These are phyloP conservation scores for Letharia columbiana DNA, from an alignment of 495 filamentous ascomycete genomes.

Conservation along the genomic window DNA sequence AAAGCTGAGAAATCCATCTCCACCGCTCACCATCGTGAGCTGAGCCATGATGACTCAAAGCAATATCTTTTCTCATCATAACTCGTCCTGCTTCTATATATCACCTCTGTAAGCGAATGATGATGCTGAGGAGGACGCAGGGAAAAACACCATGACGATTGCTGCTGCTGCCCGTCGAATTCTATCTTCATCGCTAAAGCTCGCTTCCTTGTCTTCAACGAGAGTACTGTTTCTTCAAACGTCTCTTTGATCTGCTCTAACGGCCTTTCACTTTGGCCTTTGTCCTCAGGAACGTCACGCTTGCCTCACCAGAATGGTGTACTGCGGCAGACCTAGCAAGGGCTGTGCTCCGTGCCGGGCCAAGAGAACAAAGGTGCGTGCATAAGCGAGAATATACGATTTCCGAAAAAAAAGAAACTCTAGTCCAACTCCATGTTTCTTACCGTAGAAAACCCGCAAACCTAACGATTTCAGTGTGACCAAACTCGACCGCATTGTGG, in stretches of 20 bases:
- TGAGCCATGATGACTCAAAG: too few species aligned
- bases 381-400: slow-evolving; percentile 4
- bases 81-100: neutral
- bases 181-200: neutral
- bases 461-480: slow-evolving; percentile 46
- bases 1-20: too few species aligned
- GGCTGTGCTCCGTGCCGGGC: slow-evolving; percentile 66
- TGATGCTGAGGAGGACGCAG: too few species aligned
- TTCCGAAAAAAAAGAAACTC: neutral
- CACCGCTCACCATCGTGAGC: too few species aligned
- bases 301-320: slow-evolving; percentile 47
- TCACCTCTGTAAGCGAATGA: neutral
- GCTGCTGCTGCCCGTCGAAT: neutral
- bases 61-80: neutral
- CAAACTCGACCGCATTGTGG: slow-evolving; percentile 55
- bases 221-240: neutral
- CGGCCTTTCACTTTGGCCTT: neutral
- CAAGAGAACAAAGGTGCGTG: slow-evolving; percentile 47
- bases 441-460: neutral
- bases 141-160: too few species aligned
- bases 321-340: slow-evolving; percentile 63
- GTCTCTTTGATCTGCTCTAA: neutral
- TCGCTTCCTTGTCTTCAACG: neutral
- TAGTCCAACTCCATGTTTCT: neutral
- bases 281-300: neutral